Evolutionary conservation across 2,329 filamentous ascomycete genomes (phyloP).

Genomic region (Scedosporium aurantiacum): DNA sequence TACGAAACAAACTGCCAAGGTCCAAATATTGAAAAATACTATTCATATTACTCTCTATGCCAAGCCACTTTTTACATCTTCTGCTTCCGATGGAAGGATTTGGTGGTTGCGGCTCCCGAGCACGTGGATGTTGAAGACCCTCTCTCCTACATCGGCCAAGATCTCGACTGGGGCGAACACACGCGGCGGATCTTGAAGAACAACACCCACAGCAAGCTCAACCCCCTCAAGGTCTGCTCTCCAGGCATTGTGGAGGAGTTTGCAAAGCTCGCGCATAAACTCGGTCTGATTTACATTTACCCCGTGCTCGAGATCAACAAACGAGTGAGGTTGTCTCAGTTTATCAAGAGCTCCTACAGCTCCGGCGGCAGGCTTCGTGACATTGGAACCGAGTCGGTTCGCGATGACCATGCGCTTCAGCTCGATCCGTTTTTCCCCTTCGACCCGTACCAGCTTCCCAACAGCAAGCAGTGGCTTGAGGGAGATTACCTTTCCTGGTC

Average conservation of each 20-base stretch:
- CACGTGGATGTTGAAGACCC: constrained; percentile 52
- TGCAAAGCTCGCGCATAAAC: constrained; percentile 72
- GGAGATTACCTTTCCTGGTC: constrained; percentile 75
- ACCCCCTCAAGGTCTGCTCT: constrained; percentile 90
- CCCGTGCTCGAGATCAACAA: constrained; percentile 87
- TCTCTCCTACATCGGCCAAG: constrained; percentile 51
- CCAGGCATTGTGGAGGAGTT: constrained; percentile 86
- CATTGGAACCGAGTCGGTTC: constrained; percentile 7
- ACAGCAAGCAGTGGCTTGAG: constrained; percentile 80
- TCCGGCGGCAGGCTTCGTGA: constrained; percentile 44
- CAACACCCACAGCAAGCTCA: constrained; percentile 79
- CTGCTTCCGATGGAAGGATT: constrained; percentile 93
- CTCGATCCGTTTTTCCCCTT: constrained; percentile 95
- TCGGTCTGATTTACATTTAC: constrained; percentile 83
- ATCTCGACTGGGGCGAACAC: constrained; percentile 66
- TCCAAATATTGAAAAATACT: constrained; percentile 75
- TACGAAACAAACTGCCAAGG: constrained; percentile 68
- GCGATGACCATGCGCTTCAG: constrained; percentile 67
- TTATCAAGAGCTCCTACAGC: constrained; percentile 45
- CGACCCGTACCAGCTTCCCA: constrained; percentile 84
- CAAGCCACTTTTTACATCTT: constrained; percentile 91
- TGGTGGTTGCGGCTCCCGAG: constrained; percentile 54
- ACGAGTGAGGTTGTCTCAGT: constrained; percentile 67
- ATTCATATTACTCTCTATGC: constrained; percentile 76
- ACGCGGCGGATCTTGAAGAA: constrained; percentile 63